Evolutionary conservation across 768 basidiomycete genomes (phyloP).

Genomic region (Pisolithus marmoratus): DNA sequence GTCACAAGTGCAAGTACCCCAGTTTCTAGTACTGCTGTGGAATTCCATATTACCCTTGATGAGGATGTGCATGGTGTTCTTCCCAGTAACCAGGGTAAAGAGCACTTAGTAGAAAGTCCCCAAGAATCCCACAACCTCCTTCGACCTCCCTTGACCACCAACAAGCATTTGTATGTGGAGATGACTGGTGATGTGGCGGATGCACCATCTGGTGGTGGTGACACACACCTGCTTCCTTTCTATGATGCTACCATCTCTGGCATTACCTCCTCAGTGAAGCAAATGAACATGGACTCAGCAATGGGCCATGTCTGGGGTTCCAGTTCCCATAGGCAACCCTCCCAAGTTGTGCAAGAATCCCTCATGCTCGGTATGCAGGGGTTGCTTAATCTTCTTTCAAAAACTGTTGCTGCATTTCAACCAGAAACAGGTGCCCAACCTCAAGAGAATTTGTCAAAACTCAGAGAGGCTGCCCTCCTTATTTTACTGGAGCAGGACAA

Average conservation of each 20-base stretch:
- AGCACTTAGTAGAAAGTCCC: no score
- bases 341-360: background rate
- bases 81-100: no score
- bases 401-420: background rate
- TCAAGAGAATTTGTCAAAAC: background rate
- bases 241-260: background rate
- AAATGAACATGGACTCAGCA: background rate
- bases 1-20: background rate
- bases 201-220: no score
- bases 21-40: background rate
- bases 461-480: background rate
- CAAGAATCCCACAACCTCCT: no score
- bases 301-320: background rate
- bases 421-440: background rate
- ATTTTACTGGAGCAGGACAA: background rate
- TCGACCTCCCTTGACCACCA: no score
- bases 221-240: no score
- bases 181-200: background rate
- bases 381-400: background rate
- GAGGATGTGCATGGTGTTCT: no score
- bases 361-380: slow-evolving; percentile 1
- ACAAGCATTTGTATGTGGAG: no score
- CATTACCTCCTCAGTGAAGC: background rate
- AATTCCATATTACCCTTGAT: background rate
- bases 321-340: background rate